Evolutionary conservation across 2,329 filamentous ascomycete species (phyloP).

Genomic region (Fusarium sp.): DNA sequence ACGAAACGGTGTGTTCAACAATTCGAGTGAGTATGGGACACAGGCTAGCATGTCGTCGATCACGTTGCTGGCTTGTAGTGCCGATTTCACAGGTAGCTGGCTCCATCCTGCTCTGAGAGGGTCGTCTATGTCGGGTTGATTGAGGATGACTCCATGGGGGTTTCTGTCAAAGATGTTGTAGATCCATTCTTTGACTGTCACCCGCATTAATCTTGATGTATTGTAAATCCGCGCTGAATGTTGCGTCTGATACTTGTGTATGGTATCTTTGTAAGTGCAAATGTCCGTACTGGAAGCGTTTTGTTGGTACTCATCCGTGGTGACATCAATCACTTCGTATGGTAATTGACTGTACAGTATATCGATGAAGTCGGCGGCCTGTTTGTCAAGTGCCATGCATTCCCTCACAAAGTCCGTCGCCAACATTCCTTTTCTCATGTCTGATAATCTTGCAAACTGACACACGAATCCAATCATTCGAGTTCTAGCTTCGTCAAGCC

Average conservation of each 20-base stretch:
- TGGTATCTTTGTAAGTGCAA: neutral
- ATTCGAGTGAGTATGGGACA: conserved; percentile 1
- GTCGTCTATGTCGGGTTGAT: neutral
- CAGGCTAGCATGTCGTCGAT: conserved; percentile 9
- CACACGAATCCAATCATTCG: neutral
- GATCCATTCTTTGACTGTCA: conserved; percentile 4
- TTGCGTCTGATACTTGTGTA: conserved; percentile 8
- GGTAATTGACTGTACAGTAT: neutral
- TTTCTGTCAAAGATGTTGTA: neutral
- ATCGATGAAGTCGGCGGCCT: neutral
- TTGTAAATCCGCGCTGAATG: neutral
- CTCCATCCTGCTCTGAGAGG: neutral
- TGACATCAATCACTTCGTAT: neutral
- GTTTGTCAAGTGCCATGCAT: neutral
- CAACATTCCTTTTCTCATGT: neutral
- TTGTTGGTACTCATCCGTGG: neutral
- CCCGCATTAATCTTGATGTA: neutral
- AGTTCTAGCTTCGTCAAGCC: neutral
- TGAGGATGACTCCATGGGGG: neutral
- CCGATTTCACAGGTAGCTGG: neutral
- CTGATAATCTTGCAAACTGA: neutral
- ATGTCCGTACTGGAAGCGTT: neutral
- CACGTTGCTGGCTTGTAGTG: neutral
- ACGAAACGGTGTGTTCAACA: neutral
- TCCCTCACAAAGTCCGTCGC: conserved; percentile 1